Evolutionary conservation across 345 rosid species (phyloP).

Genomic region (Gossypium stocksii): DNA sequence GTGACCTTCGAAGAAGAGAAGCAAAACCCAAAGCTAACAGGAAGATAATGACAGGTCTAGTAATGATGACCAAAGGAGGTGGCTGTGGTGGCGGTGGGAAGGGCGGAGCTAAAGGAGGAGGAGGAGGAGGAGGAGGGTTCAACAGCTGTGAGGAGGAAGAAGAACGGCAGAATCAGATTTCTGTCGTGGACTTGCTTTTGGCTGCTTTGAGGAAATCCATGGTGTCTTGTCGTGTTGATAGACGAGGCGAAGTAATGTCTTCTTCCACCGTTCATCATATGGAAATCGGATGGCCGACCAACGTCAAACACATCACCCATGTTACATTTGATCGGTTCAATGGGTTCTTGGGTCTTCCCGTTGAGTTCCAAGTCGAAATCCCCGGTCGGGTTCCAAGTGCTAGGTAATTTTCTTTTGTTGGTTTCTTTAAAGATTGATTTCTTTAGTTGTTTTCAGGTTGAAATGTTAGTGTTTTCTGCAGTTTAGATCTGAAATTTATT

Average conservation of each 20-base stretch:
- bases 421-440: not conserved
- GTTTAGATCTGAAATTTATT: slow-evolving; percentile 22
- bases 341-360: slow-evolving; percentile 91
- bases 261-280: slow-evolving; percentile 56
- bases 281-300: slow-evolving; percentile 96
- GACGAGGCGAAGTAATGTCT: slow-evolving; percentile 19
- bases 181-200: slow-evolving; percentile 52
- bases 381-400: slow-evolving; percentile 96
- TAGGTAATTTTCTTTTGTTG: slow-evolving; percentile 38
- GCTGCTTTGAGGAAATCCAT: slow-evolving; percentile 82
- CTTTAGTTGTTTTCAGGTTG: not conserved
- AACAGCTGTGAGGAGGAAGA: slow-evolving; percentile 30
- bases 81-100: slow-evolving; percentile 57
- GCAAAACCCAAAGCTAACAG: not conserved
- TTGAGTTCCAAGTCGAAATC: slow-evolving; percentile 85
- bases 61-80: slow-evolving; percentile 75
- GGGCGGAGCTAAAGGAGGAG: slow-evolving; percentile 24
- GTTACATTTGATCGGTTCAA: slow-evolving; percentile 92
- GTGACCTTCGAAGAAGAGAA: not conserved
- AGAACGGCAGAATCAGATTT: slow-evolving; percentile 69
- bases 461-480: not conserved
- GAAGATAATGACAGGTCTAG: slow-evolving; percentile 62
- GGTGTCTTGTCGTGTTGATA: slow-evolving; percentile 64
- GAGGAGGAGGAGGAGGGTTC: not conserved
- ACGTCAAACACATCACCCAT: slow-evolving; percentile 80